Evolutionary conservation across 1,284 basidiomycete species (phyloP).

Genomic region (Apiotrichum laibachii): DNA sequence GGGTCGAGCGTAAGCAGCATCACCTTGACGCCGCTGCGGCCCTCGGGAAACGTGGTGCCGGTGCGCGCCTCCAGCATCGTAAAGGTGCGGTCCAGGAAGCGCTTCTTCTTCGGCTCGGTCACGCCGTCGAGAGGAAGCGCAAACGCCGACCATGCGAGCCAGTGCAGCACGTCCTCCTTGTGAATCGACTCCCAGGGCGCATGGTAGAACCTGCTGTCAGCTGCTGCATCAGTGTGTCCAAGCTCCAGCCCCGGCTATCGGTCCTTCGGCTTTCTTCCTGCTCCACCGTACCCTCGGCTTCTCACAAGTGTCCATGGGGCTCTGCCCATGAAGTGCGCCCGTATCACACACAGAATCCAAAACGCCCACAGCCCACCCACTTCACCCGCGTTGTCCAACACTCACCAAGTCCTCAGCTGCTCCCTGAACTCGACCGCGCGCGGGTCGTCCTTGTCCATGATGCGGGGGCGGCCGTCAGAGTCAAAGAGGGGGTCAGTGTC

Average conservation of each 20-base stretch:
- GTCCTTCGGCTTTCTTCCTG: too few species aligned
- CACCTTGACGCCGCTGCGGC: constrained; percentile 60
- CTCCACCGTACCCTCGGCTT: too few species aligned
- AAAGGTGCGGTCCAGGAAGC: constrained; percentile 61
- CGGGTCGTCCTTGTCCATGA: constrained; percentile 37
- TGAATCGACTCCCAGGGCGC: constrained; percentile 70
- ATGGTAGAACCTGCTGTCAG: constrained; percentile 63
- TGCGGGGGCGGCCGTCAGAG: constrained; percentile 10
- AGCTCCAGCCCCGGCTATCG: too few species aligned
- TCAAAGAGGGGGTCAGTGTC: constrained; percentile 20
- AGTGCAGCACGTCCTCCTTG: constrained; percentile 64
- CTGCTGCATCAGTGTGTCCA: neutral
- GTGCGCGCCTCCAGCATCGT: constrained; percentile 68
- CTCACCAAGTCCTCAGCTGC: constrained; percentile 48
- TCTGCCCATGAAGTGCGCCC: too few species aligned
- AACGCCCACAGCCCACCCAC: neutral
- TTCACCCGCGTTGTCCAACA: neutral
- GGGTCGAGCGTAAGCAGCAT: constrained; percentile 76
- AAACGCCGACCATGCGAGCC: constrained; percentile 83
- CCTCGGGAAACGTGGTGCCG: constrained; percentile 64
- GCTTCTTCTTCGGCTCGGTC: constrained; percentile 55
- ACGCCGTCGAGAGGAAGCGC: constrained; percentile 57
- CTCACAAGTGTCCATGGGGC: too few species aligned
- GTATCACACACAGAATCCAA: neutral
- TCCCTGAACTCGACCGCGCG: constrained; percentile 50